These are phyloP conservation scores for Xylaria hypoxylon DNA, from an alignment of 2,329 filamentous ascomycete species.

Conservation along the genomic window DNA sequence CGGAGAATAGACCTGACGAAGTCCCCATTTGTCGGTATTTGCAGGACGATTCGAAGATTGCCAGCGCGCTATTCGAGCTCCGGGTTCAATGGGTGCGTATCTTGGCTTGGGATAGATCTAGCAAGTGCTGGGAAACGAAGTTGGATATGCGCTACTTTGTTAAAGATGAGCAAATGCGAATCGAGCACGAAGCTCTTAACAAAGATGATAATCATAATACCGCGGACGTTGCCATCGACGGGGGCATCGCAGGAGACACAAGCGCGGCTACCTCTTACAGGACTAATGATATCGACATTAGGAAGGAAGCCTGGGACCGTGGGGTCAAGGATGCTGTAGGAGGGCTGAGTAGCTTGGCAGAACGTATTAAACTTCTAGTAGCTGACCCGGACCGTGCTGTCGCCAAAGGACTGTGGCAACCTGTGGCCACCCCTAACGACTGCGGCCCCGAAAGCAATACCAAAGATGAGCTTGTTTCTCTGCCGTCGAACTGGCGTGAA, in stretches of 20 bases:
- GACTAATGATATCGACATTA: conserved; percentile 36
- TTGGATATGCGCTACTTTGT: conserved; percentile 43
- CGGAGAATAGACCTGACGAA: conserved; percentile 19
- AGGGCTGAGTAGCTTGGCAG: conserved; percentile 36
- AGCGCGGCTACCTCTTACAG: conserved; percentile 6
- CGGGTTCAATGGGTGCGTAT: conserved; percentile 54
- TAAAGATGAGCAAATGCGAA: conserved; percentile 34
- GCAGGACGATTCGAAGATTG: conserved; percentile 44
- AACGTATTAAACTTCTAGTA: conserved; percentile 44
- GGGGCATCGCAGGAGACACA: background rate
- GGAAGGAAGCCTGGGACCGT: conserved; percentile 20
- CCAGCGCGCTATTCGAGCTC: conserved; percentile 50
- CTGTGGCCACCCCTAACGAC: background rate
- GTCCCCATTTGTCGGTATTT: conserved; percentile 57
- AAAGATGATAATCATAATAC: background rate
- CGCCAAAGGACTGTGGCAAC: conserved; percentile 39
- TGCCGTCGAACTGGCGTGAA: conserved; percentile 29
- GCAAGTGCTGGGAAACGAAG: conserved; percentile 33
- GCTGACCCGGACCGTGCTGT: conserved; percentile 35
- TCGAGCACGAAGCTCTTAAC: conserved; percentile 11
- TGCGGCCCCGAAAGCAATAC: background rate
- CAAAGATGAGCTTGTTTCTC: background rate
- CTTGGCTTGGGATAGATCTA: conserved; percentile 48
- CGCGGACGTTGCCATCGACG: conserved; percentile 10
- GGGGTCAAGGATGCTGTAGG: conserved; percentile 22